phyloP scores from a whole-genome alignment of 805 yeast species.

The Myxozyma neglecta region DNA sequence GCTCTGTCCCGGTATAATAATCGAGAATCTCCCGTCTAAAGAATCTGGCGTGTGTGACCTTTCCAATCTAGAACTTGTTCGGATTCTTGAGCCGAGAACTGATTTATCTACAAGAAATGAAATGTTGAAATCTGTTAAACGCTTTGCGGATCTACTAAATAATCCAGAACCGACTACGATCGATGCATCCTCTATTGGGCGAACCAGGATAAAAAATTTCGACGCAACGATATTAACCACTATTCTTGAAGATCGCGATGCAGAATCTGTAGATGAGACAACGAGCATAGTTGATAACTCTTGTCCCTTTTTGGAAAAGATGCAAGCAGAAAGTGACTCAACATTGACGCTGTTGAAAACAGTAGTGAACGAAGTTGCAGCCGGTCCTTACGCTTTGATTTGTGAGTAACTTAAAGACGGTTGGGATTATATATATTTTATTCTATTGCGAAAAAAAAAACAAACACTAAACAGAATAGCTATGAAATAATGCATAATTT shows the following conservation, averaged over 20 bases:
- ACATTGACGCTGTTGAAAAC: not conserved
- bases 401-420: not conserved
- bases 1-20: slow-evolving; percentile 2
- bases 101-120: not conserved
- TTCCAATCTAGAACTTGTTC: not conserved
- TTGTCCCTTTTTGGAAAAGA: not conserved
- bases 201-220: not conserved
- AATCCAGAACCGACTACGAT: not conserved
- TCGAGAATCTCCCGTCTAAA: not conserved
- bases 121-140: not conserved
- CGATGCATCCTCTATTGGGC: not conserved
- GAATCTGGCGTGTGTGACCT: not conserved
- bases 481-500: not conserved
- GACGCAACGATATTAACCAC: slow-evolving; percentile 3
- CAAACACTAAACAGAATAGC: too few species aligned
- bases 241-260: slow-evolving; percentile 11
- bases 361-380: not conserved
- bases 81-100: not conserved
- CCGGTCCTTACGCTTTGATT: not conserved
- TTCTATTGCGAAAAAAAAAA: too few species aligned
- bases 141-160: not conserved
- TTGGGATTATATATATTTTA: not conserved
- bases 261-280: slow-evolving; percentile 9
- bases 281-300: not conserved
- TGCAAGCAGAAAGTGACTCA: not conserved